Percentiles rank a stretch among this genome's conserved stretches.
Evolutionary conservation across 306 rosid species (phyloP).

Genomic region (Prinsepia uniflora): DNA sequence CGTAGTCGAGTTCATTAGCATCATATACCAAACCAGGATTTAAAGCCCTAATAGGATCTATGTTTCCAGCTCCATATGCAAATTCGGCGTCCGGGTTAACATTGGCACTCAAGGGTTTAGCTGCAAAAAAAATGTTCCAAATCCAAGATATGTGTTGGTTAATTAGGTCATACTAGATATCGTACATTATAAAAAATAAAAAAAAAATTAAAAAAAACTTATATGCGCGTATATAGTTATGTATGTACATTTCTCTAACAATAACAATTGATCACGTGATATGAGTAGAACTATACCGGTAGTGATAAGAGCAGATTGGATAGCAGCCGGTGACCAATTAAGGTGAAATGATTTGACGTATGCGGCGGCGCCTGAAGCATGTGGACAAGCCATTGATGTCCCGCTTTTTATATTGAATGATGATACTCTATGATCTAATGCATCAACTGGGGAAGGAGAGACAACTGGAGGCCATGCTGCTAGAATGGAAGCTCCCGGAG

Average conservation of each 20-base stretch:
- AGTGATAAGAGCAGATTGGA: constrained; percentile 45
- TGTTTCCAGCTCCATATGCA: constrained; percentile 45
- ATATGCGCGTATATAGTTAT: no score
- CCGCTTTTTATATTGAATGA: constrained; percentile 18
- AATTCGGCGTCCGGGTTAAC: constrained; percentile 31
- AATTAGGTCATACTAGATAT: background rate
- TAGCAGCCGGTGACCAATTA: constrained; percentile 47
- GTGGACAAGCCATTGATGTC: constrained; percentile 63
- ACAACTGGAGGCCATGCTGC: constrained; percentile 35
- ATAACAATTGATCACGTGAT: background rate
- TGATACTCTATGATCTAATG: constrained; percentile 21
- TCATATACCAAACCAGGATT: constrained; percentile 53
- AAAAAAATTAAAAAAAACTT: no score
- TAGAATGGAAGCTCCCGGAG: constrained; percentile 39
- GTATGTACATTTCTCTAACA: background rate
- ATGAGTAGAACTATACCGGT: constrained; percentile 24
- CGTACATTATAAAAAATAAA: no score
- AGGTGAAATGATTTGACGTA: constrained; percentile 51
- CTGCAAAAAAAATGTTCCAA: constrained; percentile 21
- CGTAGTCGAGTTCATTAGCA: constrained; percentile 21
- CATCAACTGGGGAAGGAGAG: background rate
- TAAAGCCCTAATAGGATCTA: constrained; percentile 34
- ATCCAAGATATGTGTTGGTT: background rate
- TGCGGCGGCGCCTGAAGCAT: constrained; percentile 39
- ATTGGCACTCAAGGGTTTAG: constrained; percentile 24